These are phyloP conservation scores for Galerina marginata DNA, from an alignment of 768 basidiomycete genomes.

Conservation along the genomic window DNA sequence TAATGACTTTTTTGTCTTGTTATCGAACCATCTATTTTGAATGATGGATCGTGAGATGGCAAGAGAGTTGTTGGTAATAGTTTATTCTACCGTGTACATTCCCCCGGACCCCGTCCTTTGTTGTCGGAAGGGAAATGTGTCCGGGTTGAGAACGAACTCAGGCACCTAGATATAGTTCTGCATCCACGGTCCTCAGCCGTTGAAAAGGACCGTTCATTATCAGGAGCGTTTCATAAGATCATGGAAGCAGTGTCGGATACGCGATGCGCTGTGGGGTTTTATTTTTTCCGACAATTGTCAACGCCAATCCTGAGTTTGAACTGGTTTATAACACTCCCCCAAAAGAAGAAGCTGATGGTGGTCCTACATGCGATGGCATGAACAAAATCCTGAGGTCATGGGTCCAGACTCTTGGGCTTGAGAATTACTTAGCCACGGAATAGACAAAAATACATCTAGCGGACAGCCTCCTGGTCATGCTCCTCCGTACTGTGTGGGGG, in stretches of 20 bases:
- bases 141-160: slow-evolving; percentile 4
- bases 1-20: slow-evolving; percentile 11
- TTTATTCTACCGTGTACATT: slow-evolving; percentile 13
- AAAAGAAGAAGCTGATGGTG: slow-evolving; percentile 13
- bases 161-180: not conserved
- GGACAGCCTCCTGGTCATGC: not conserved
- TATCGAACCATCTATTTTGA: slow-evolving; percentile 12
- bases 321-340: slow-evolving; percentile 2
- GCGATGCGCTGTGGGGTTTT: not conserved
- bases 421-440: slow-evolving; percentile 4
- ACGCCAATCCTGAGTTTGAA: not conserved
- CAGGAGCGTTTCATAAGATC: not conserved
- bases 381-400: slow-evolving; percentile 15
- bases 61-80: slow-evolving; percentile 6
- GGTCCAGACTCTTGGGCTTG: slow-evolving; percentile 2
- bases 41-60: slow-evolving; percentile 21
- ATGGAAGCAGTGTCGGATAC: not conserved
- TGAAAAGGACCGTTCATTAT: not conserved
- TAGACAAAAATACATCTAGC: slow-evolving; percentile 1
- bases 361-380: not conserved
- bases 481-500: not conserved
- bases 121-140: slow-evolving; percentile 22
- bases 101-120: slow-evolving; percentile 18
- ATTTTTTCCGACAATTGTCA: not conserved
- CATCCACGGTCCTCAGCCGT: not conserved